A percentile compares a stretch with the other conserved stretches of the same genome.
Conservation (phyloP, 2,329 filamentous ascomycete species). For the Uncinocarpus reesii region DNA sequence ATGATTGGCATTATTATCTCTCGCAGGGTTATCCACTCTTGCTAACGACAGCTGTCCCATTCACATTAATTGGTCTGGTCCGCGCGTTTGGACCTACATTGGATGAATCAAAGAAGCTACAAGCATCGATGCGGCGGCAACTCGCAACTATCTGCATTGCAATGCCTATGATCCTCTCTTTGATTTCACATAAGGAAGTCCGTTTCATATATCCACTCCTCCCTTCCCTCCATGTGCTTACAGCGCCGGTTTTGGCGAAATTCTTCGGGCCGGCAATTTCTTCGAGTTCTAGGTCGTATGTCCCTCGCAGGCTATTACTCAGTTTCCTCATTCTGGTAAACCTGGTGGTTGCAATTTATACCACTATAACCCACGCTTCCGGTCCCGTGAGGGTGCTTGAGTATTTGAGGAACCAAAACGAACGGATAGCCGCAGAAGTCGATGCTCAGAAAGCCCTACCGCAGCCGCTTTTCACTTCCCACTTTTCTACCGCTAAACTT, state of each 20-base stretch:
- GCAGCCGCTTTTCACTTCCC: conserved; percentile 2
- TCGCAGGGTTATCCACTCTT: conserved; percentile 81
- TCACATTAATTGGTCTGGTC: conserved; percentile 56
- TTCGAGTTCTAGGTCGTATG: conserved; percentile 23
- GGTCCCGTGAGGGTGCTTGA: conserved; percentile 65
- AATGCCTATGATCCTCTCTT: conserved; percentile 55
- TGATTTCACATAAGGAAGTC: conserved; percentile 91
- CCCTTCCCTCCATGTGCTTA: conserved; percentile 71
- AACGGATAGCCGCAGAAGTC: conserved; percentile 40
- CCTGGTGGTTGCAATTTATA: conserved; percentile 60
- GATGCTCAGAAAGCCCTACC: conserved; percentile 14
- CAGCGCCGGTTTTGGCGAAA: conserved; percentile 54
- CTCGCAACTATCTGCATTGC: conserved; percentile 50
- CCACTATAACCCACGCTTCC: conserved; percentile 65
- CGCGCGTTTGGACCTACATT: conserved; percentile 35
- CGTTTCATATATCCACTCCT: conserved; percentile 92
- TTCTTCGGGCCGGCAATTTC: conserved; percentile 50
- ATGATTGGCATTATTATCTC: conserved; percentile 86
- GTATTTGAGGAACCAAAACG: conserved; percentile 66
- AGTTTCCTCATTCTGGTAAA: conserved; percentile 55
- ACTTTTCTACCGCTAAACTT: conserved; percentile 15
- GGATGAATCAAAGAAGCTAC: background rate
- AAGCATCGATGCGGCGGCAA: conserved; percentile 39
- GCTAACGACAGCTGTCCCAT: conserved; percentile 72
- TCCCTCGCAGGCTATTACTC: conserved; percentile 46